Base-by-base conservation (phyloP, 768 basidiomycete species). In the Trametes sanguinea region DNA sequence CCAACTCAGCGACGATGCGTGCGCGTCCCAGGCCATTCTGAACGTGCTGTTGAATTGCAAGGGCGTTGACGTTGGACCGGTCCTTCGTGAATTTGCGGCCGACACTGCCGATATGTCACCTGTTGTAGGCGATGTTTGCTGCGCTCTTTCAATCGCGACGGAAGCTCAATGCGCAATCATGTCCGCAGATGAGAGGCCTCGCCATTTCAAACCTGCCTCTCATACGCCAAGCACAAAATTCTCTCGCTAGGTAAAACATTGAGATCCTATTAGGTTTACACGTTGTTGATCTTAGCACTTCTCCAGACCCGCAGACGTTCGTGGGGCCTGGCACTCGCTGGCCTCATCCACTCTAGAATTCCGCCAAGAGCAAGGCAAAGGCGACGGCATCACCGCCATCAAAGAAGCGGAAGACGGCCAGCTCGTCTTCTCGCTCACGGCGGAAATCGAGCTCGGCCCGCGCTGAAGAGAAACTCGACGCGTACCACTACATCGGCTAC, bases 401-500 rank as follows among this genome's bases (percentile, higher is more conserved):
- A 13, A 82, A 81, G 71, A 66, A 63, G 17, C 66, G 69, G 51
- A 72, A 69, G 62, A 52, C 60, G 39, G 43, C 65, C 9, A 30
- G 64, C 33, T 61, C 62, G 1, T 22, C 70, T 4, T 58, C 73
- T 62, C 42, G 62, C 61, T 37, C 68, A 70, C 67, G 73, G 64
- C 60, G 63, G 51, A 64, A 71, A 22, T 60, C 67, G 17, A 33
- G 62, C 27, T 64, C 66, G 10, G 69, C 71, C 5, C 43, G 45
- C 56, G 69, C 73, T 2, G 74, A 69, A 1, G 76, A 76, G 8
- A 68, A 68, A 16, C 79, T 81, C 43, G 85, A 85, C 52, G 75
- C 75, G 0, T 88, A 82, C 71, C 86, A 88, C 67, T 88, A 85
- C 74, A 85, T 87, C 61, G 85, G 83, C 9, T 88, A 86, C 66